Percentiles rank a stretch among this genome's conserved stretches.
Evolutionary conservation across 2,329 filamentous ascomycete genomes (phyloP).

Genomic region (Mycosphaerella arachidis): DNA sequence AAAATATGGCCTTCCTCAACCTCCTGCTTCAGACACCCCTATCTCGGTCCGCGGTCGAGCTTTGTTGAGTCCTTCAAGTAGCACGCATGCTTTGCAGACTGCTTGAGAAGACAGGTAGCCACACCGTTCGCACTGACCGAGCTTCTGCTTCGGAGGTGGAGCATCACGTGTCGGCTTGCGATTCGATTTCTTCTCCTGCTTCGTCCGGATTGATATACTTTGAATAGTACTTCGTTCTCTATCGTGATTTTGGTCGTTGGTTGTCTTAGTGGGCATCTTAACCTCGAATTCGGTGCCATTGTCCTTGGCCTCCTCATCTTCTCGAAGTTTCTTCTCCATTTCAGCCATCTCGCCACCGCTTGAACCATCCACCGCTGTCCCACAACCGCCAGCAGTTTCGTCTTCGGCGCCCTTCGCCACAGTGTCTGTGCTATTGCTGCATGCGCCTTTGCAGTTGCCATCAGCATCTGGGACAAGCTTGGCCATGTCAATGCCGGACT

Average conservation of each 20-base stretch:
- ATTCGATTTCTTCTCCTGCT: slow-evolving; percentile 30
- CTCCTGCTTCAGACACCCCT: slow-evolving; percentile 22
- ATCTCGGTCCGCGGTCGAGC: slow-evolving; percentile 45
- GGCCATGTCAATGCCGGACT: slow-evolving; percentile 95
- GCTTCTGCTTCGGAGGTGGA: slow-evolving; percentile 57
- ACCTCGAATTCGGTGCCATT: slow-evolving; percentile 62
- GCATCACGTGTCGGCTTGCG: slow-evolving; percentile 13
- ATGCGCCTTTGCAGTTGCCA: slow-evolving; percentile 47
- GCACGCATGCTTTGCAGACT: slow-evolving; percentile 86
- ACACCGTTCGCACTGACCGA: slow-evolving; percentile 80
- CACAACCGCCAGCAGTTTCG: slow-evolving; percentile 68
- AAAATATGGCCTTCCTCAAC: neutral
- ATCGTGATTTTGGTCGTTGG: slow-evolving; percentile 9
- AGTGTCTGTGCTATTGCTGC: slow-evolving; percentile 31
- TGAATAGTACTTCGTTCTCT: neutral
- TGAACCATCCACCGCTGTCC: slow-evolving; percentile 61
- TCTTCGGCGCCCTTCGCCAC: slow-evolving; percentile 42
- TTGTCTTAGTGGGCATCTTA: slow-evolving; percentile 27
- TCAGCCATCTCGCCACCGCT: slow-evolving; percentile 74
- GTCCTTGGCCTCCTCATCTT: slow-evolving; percentile 57
- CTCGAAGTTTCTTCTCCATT: slow-evolving; percentile 69
- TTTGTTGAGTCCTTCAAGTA: slow-evolving; percentile 89
- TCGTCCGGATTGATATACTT: slow-evolving; percentile 29
- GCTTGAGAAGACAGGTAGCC: slow-evolving; percentile 94
- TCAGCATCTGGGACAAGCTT: slow-evolving; percentile 64